These are phyloP conservation scores for Rhynchosporium agropyri DNA, from an alignment of 2,329 filamentous ascomycete species.

Conservation along the genomic window DNA sequence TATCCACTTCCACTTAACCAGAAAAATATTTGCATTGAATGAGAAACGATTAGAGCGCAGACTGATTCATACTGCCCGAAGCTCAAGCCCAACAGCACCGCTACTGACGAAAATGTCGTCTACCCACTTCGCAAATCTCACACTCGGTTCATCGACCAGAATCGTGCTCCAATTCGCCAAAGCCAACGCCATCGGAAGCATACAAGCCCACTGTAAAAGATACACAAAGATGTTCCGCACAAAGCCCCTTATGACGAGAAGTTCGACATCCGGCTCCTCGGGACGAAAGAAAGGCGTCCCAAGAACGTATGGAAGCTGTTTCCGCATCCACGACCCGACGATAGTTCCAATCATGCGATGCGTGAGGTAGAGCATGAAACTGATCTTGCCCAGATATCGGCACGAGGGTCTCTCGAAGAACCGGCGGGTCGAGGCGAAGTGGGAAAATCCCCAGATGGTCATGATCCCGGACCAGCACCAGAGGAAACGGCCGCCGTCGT, in stretches of 20 bases:
- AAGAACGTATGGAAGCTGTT: constrained; percentile 9
- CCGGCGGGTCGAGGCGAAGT: constrained; percentile 9
- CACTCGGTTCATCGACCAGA: constrained; percentile 23
- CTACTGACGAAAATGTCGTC: constrained; percentile 14
- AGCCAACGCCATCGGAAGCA: constrained; percentile 17
- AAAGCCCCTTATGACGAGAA: constrained; percentile 13
- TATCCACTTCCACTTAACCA: too few relatives aligned
- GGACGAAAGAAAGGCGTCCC: constrained; percentile 10
- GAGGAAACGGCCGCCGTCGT: constrained; percentile 9
- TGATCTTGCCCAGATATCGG: constrained; percentile 17
- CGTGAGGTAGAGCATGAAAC: constrained; percentile 21
- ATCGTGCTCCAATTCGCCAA: constrained; percentile 22
- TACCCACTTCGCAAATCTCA: constrained; percentile 19
- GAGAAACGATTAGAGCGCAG: background rate
- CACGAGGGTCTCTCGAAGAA: constrained; percentile 19
- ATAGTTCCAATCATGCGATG: constrained; percentile 23
- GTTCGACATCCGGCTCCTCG: constrained; percentile 8
- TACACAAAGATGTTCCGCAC: constrained; percentile 14
- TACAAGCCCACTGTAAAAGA: constrained; percentile 16
- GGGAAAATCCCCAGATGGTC: constrained; percentile 17
- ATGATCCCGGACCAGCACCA: constrained; percentile 23
- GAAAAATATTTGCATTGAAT: background rate
- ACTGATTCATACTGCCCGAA: background rate
- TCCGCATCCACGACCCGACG: background rate
- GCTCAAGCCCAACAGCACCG: background rate